Base-by-base conservation (phyloP, 305 asterid genomes). In the Striga hermonthica region DNA sequence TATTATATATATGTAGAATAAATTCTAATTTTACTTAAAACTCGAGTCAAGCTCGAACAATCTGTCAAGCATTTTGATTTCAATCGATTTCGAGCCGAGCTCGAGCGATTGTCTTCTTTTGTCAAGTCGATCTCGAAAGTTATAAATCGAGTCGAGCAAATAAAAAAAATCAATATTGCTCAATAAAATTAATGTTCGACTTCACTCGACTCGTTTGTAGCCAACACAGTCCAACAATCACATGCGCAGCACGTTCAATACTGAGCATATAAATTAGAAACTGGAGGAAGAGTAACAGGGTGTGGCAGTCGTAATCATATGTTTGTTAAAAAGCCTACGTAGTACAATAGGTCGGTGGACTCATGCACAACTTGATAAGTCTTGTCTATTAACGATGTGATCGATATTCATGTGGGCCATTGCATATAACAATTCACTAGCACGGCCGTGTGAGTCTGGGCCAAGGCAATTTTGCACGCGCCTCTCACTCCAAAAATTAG, bases 321-420 rank as follows among this genome's bases (percentile, higher is more conserved):
- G 36, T 57, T 15, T 63, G 7, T 11, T n/a, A 9, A 62, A 38
- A 65, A 72, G 72, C 41, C 71, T 57, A 69, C 38, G n/a, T 13
- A 10, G 61, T 28, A 58, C 64, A 45, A 47, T 10, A 66, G 80
- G 88, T 80, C 82, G 83, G 85, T 67, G 83, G 81, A 45, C 50
- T 71, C 48, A 41, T 57, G 79, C 65, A 31, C 75, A 64, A 79
- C 41, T 60, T 60, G 72, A 1, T n/a, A 9, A 31, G 48, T 44
- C 5, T 39, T 56, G 65, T 40, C 70, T 16, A 57, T 5, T 56
- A 55, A 65, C 34, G 67, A 64, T 64, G 67, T 58, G 67, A 56
- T 7, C 7, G 22, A 7, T 45, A 12, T 45, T 12, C 14, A 22
- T 65, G 35, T n/a, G 9, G 64, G 56, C 41, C 45, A 34, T 12